Evolutionary conservation across 169 alveolate genomes (phyloP), one percentile per base, ranked within the genome.

Genomic region (Besnoitia besnoiti): DNA sequence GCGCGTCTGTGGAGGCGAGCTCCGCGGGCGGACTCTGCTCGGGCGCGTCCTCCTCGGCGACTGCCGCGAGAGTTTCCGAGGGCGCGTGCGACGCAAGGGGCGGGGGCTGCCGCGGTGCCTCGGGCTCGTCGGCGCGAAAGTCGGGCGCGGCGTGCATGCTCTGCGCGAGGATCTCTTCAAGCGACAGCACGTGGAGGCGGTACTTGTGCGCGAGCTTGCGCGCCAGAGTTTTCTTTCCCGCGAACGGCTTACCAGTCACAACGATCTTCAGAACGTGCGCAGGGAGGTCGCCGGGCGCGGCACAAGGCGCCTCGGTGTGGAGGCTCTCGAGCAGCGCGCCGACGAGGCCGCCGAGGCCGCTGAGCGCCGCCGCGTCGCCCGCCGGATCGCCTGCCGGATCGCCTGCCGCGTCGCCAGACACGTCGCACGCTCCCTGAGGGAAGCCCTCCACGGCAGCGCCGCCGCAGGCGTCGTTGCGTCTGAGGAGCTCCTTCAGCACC

Each of bases 191-290:
- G 16, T 77, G 87, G 27, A 77, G 87, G 37, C 55, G n/a, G 35
- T 19, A 77, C 59, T 40, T 37, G 19, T 77, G 61, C 3, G 42
- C 59, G 21, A 77, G 87, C 37, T 40, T 37, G 19, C 21, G 2
- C 33, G 87, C 87, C 14, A 77, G 87, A 39, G 87, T 77, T 39
- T 42, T 37, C 55, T 77, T 77, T 24, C 87, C 87, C 0, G 87
- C 10, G 40, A 77, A 77, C 87, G 87, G 87, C 30, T 77, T 77
- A 3, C 87, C 87, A 1, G 87, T 77, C 59, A 77, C 40, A 2
- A 44, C 87, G 12, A 77, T 77, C 35, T 21, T 77, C 87, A 77
- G 55, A 42, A n/a, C 44, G 40, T 27, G 3, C 5, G 37, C 16
- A n/a, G 87, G 87, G 21, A 77, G 59, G 37, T 77, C 87, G 7